Evolutionary conservation across 768 basidiomycete genomes (phyloP), one percentile per base, ranked within the genome.

Genomic region (Boletus patriciae): DNA sequence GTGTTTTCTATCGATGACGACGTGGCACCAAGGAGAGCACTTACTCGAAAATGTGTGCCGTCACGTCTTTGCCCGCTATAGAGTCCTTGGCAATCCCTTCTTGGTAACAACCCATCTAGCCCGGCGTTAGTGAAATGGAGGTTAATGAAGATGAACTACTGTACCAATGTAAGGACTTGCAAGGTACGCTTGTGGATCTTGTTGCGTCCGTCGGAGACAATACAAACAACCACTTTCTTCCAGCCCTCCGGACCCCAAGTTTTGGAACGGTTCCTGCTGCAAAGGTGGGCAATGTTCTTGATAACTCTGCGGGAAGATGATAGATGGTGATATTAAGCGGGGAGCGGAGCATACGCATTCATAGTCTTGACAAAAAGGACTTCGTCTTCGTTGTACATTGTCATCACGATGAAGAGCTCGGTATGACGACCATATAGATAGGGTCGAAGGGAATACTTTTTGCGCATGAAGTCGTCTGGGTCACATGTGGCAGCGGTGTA

Each of bases 361-460:
- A 94, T 92, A 12, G 91, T 94, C 67, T 79, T 82, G 67, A 78
- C 77, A 69, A 92, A 92, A 27, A 91, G 76, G 10, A 86, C 76
- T 67, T 92, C 89, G 66, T 92, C 91, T 75, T 97, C 94, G 70
- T 95, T 95, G 71, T 92, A 92, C 92, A 96, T 95, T 43, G 94
- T 96, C 85, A 96, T 91, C 41, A 95, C 93, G 63, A 97, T 92
- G 75, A 96, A 94, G 15, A 97, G 80, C 73, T 96, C 94, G 10
- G 94, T 96, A 51, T 86, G 80, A 52, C 94, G 87, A 54, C 84
- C 84, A 64, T 83, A 82, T 1, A 94, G 79, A 71, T 86, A 94
- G 6, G 85, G 92, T 23, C 92, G 79, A 23, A 94, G 80, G 7
- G 89, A 84, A 70, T 91, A 92, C 58, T 86, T 84, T 45, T 79